Percentiles rank a stretch among this genome's conserved stretches.
These are phyloP conservation scores for Agrocybe pediades DNA, from an alignment of 768 basidiomycete genomes.

Conservation along the genomic window DNA sequence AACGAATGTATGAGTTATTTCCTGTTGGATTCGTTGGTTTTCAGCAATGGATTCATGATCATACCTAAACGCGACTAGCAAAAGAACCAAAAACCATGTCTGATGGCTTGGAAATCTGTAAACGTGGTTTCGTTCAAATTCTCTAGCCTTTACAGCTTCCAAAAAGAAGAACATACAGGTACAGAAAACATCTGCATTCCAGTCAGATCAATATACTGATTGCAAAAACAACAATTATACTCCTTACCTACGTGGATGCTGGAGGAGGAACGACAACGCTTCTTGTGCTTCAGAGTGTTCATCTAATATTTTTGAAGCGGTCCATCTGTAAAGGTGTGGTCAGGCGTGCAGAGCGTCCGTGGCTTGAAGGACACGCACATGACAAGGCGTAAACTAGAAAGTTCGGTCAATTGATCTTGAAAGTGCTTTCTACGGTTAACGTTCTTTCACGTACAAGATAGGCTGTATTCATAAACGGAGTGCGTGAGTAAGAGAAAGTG, in stretches of 20 bases:
- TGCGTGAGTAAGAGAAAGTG: not conserved
- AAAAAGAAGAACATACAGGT: slow-evolving; percentile 39
- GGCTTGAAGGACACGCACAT: slow-evolving; percentile 44
- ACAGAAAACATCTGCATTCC: slow-evolving; percentile 56
- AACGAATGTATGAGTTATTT: not conserved
- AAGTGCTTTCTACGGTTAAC: not conserved
- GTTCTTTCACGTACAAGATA: slow-evolving; percentile 49
- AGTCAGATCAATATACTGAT: not conserved
- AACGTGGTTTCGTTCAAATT: not conserved
- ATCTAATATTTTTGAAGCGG: slow-evolving; percentile 49
- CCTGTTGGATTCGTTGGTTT: not conserved
- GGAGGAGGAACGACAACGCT: slow-evolving; percentile 70
- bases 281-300: slow-evolving; percentile 45
- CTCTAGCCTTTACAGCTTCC: too few species aligned
- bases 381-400: slow-evolving; percentile 53
- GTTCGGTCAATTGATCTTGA: not conserved
- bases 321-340: slow-evolving; percentile 51
- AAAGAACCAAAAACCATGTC: slow-evolving; percentile 69
- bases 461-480: slow-evolving; percentile 37
- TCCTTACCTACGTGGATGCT: slow-evolving; percentile 73
- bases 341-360: not conserved
- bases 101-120: slow-evolving; percentile 69
- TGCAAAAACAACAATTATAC: not conserved
- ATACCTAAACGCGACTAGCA: slow-evolving; percentile 58
- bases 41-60: slow-evolving; percentile 9